These are phyloP conservation scores for Tricholoma bakamatsutake DNA, from an alignment of 768 basidiomycete species.

Conservation along the genomic window DNA sequence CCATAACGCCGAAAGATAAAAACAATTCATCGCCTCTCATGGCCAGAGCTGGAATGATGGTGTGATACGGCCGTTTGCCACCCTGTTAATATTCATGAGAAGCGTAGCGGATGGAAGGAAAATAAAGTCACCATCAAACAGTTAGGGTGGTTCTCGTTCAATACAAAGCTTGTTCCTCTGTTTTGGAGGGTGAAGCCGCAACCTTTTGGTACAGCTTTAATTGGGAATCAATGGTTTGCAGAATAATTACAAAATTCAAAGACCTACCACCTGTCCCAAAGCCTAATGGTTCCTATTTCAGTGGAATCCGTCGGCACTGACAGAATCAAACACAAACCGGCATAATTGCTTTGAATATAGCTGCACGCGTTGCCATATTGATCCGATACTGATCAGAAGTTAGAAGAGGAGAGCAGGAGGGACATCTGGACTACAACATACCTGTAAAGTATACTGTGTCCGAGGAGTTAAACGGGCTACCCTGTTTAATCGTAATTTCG, in stretches of 20 bases:
- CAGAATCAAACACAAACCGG: conserved; percentile 39
- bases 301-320: neutral
- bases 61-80: conserved; percentile 84
- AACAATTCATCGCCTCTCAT: conserved; percentile 77
- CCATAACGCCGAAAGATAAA: conserved; percentile 89
- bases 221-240: neutral
- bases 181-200: conserved; percentile 98
- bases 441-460: conserved; percentile 96
- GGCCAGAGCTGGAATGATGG: conserved; percentile 89
- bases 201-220: conserved; percentile 80
- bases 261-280: conserved; percentile 81
- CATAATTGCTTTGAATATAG: conserved; percentile 84
- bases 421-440: conserved; percentile 17
- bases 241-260: neutral
- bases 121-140: conserved; percentile 50
- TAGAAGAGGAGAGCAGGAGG: neutral
- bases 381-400: conserved; percentile 55
- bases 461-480: conserved; percentile 76
- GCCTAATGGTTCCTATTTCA: conserved; percentile 33
- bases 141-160: conserved; percentile 82
- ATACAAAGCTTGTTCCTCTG: conserved; percentile 79
- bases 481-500: conserved; percentile 35
- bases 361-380: conserved; percentile 90
- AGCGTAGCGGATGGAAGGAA: neutral
- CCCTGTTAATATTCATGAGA: conserved; percentile 34